Percentiles rank a stretch among this genome's conserved stretches.
phyloP scores from a whole-genome alignment of 1,139 yeast species.

The Arxiozyma telluris region DNA sequence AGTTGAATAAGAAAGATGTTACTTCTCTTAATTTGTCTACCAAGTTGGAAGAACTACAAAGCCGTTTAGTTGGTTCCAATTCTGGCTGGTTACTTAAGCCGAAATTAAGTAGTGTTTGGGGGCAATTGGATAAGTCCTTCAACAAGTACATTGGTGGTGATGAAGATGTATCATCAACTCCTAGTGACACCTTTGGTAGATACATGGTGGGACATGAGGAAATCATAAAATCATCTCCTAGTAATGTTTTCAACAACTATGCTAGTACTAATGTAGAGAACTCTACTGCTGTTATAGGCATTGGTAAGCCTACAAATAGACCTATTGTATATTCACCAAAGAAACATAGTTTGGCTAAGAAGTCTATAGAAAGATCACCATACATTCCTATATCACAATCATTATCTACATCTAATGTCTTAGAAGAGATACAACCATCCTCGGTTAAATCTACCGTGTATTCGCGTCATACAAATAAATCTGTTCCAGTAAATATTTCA shows the following conservation, averaged over 20 bases:
- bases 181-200: constrained; percentile 60
- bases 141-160: constrained; percentile 80
- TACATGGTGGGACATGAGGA: constrained; percentile 32
- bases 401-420: not conserved
- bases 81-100: constrained; percentile 51
- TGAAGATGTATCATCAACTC: constrained; percentile 41
- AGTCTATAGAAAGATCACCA: not conserved
- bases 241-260: not conserved
- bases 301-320: not conserved
- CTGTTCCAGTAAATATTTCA: not conserved
- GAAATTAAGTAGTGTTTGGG: constrained; percentile 79
- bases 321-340: not conserved
- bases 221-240: not conserved
- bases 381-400: not conserved
- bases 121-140: constrained; percentile 69
- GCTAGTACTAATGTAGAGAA: not conserved
- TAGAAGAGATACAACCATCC: not conserved
- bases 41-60: constrained; percentile 19
- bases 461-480: not conserved
- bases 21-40: constrained; percentile 15
- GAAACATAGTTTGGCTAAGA: not conserved
- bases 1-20: constrained; percentile 19
- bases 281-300: not conserved
- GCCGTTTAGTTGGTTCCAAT: constrained; percentile 19
- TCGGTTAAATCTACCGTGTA: not conserved